Evolutionary conservation across 441 rosid genomes (phyloP), one percentile per base, ranked within the genome.

Genomic region (Erodium moschatum): DNA sequence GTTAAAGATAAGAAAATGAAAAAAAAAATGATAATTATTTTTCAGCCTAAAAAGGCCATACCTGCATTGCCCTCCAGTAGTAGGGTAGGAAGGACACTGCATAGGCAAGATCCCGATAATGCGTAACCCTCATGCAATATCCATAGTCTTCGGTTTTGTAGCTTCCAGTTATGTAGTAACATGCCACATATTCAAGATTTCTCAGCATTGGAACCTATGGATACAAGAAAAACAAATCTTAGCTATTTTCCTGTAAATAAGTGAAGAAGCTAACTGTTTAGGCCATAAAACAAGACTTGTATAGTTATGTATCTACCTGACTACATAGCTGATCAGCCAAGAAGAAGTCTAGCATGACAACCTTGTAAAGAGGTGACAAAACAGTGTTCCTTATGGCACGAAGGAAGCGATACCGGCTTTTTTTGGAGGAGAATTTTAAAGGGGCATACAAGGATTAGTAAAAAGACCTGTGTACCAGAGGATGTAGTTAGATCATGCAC

Each of bases 261-360:
- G 44, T 38, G 44, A 38, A 38, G 44, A 38, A 35, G 40, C 40
- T n/a, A n/a, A n/a, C n/a, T n/a, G n/a, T n/a, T n/a, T 4, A 29
- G 33, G 33, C 33, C 33, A 29, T 29, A 29, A 40, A 8, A 42
- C 11, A 42, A 42, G 13, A 42, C 13, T 9, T 42, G 1, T 8
- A 8, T 42, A 42, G 12, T 11, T 42, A 19, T 48, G 66, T 69
- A 63, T 33, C 18, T 75, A 92, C 97, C 92, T 91, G 98, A 72
- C 98, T 94, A 64, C 97, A 94, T 54, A 94, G 87, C 70, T 94
- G 98, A 80, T 94, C 98, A 65, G 98, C 98, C 97, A 94, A 89
- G 89, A 94, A 94, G 85, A 94, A 94, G 80, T 94, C 98, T 69
- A 94, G 83, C 99, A 94, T 94, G 67, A 86, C 83, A 71, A 92